These are phyloP conservation scores for Rhododendron mucronatum DNA, from an alignment of 148 eudicot genomes.

Conservation along the genomic window DNA sequence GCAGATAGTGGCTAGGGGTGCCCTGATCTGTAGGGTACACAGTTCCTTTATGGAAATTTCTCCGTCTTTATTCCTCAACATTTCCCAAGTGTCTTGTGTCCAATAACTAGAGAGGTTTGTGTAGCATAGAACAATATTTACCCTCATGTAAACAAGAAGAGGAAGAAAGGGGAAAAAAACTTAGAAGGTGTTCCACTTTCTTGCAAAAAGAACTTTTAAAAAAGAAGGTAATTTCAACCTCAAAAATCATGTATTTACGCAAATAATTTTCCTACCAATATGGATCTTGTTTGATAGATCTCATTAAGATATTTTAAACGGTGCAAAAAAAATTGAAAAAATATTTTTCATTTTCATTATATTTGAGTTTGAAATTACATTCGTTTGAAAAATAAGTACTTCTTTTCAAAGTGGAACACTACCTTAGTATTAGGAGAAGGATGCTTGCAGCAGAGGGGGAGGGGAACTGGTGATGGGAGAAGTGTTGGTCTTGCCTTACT, in stretches of 20 bases:
- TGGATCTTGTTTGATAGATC: too few species aligned
- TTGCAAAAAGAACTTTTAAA: too few species aligned
- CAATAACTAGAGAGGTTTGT: neutral
- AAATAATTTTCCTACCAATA: too few species aligned
- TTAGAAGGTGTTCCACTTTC: too few species aligned
- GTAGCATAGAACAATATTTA: neutral
- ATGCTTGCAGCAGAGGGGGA: neutral
- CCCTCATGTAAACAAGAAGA: neutral
- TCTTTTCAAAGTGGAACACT: too few species aligned
- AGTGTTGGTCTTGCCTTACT: neutral
- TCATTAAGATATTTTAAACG: too few species aligned
- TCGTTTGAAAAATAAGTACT: too few species aligned
- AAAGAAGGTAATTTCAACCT: too few species aligned
- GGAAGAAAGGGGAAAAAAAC: neutral
- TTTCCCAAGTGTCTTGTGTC: neutral
- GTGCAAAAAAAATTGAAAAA: too few species aligned
- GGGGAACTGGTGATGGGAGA: neutral
- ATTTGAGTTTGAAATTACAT: too few species aligned
- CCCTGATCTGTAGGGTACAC: neutral
- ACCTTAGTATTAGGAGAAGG: neutral
- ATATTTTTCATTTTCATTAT: too few species aligned
- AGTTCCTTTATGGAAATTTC: neutral
- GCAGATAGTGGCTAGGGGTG: neutral
- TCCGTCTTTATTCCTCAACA: neutral
- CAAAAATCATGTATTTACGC: too few species aligned